Percentiles rank a stretch among this genome's conserved stretches.
These are phyloP conservation scores for Phycomyces nitens DNA, from an alignment of 192 early-diverging fungal species.

Conservation along the genomic window DNA sequence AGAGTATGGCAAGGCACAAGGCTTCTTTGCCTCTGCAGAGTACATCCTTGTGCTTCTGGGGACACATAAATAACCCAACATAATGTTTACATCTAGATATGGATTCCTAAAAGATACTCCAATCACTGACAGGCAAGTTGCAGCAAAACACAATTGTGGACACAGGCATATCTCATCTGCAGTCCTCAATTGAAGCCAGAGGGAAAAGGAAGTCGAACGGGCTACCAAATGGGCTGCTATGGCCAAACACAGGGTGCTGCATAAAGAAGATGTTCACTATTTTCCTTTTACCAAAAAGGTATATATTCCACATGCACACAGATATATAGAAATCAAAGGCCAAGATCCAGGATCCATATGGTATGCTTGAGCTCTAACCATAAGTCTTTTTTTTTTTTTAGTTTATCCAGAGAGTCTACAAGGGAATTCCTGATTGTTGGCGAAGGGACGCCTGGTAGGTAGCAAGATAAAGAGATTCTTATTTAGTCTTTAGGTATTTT, in stretches of 20 bases:
- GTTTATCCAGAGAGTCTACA: constrained; percentile 50
- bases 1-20: background rate
- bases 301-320: background rate
- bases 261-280: constrained; percentile 17
- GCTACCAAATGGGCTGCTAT: constrained; percentile 36
- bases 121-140: background rate
- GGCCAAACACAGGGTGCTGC: constrained; percentile 9
- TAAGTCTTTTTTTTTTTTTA: no score
- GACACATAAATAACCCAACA: no score
- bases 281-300: constrained; percentile 33
- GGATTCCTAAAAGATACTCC: constrained; percentile 24
- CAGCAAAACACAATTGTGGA: background rate
- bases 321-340: background rate
- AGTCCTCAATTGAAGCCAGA: no score
- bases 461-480: background rate
- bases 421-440: constrained; percentile 59
- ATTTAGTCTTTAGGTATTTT: constrained; percentile 23
- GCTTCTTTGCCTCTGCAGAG: background rate
- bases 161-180: background rate
- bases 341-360: background rate
- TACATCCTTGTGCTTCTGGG: background rate
- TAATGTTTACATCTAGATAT: constrained; percentile 23
- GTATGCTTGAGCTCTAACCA: constrained; percentile 1
- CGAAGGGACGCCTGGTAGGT: constrained; percentile 50
- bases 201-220: constrained; percentile 29